A percentile compares a stretch with the other conserved stretches of the same genome.
Evolutionary conservation across 192 early-diverging fungal species (phyloP).

Genomic region (Coemansia sp.): DNA sequence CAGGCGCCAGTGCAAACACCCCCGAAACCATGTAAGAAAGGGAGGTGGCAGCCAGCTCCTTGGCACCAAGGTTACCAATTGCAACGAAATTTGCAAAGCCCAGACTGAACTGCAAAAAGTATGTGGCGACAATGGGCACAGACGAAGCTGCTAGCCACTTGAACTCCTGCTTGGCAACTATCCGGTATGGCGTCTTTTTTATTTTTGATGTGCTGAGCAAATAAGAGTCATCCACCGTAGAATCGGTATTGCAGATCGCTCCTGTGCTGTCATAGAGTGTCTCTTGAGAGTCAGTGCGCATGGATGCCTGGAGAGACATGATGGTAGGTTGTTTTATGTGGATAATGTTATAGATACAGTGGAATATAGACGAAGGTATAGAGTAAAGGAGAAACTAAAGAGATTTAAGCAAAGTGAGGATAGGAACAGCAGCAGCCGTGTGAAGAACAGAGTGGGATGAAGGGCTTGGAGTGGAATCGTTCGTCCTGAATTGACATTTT

Average conservation of each 20-base stretch:
- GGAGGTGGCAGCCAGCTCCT: slow-evolving; percentile 65
- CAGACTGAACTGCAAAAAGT: slow-evolving; percentile 63
- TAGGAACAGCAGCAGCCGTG: too few relatives aligned
- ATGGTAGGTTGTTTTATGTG: background rate
- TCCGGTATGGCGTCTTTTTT: slow-evolving; percentile 19
- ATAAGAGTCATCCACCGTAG: slow-evolving; percentile 5
- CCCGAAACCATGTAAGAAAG: slow-evolving; percentile 56
- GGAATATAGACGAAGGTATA: background rate
- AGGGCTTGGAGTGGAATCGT: too few relatives aligned
- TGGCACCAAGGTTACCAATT: slow-evolving; percentile 60
- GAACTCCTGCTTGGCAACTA: slow-evolving; percentile 27
- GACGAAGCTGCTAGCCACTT: slow-evolving; percentile 35
- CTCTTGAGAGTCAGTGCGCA: slow-evolving; percentile 20
- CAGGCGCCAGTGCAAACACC: slow-evolving; percentile 56
- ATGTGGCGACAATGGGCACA: slow-evolving; percentile 57
- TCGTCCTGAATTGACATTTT: too few relatives aligned
- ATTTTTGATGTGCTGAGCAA: slow-evolving; percentile 10
- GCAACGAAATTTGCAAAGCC: slow-evolving; percentile 62
- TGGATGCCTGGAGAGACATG: slow-evolving; percentile 10
- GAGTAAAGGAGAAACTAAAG: background rate
- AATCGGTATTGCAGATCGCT: background rate
- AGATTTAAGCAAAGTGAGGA: background rate
- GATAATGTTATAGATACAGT: background rate
- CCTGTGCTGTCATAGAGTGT: slow-evolving; percentile 14
- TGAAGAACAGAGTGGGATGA: too few relatives aligned